A percentile compares a stretch with the other conserved stretches of the same genome.
phyloP scores from a whole-genome alignment of 257 asterid species.

The Scutellaria barbata region DNA sequence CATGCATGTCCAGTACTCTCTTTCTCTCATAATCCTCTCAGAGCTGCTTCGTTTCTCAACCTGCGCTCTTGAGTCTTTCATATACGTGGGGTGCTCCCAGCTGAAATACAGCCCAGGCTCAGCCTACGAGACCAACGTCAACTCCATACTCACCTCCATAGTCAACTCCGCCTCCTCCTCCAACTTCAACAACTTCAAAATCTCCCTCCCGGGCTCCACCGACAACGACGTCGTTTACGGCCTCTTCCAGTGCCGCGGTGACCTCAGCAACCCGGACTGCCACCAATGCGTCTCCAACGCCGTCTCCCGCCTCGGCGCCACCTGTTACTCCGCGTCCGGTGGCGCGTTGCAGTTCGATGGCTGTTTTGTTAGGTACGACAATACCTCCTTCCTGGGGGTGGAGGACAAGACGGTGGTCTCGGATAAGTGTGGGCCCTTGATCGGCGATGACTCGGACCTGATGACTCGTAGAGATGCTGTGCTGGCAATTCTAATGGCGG shows the following conservation, averaged over 20 bases:
- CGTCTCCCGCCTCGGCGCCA: conserved; percentile 57
- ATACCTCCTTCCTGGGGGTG: conserved; percentile 62
- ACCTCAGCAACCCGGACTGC: conserved; percentile 60
- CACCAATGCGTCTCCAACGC: conserved; percentile 57
- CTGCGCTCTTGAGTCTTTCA: conserved; percentile 45
- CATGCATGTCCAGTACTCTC: conserved; percentile 34
- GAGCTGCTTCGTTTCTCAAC: conserved; percentile 27
- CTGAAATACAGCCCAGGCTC: conserved; percentile 55
- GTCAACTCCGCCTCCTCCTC: conserved; percentile 66
- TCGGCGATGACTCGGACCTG: conserved; percentile 48
- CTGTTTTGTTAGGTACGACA: conserved; percentile 72
- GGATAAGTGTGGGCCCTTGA: conserved; percentile 65
- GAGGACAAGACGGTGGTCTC: conserved; percentile 63
- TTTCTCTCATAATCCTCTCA: conserved; percentile 13
- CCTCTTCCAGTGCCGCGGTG: conserved; percentile 87
- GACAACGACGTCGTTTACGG: conserved; percentile 70
- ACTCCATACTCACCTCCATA: conserved; percentile 68
- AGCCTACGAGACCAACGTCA: conserved; percentile 63
- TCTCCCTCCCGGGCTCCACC: conserved; percentile 52
- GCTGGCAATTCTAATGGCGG: conserved; percentile 51
- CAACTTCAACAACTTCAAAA: conserved; percentile 72
- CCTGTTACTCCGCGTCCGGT: conserved; percentile 65
- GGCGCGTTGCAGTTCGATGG: conserved; percentile 87
- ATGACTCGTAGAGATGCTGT: conserved; percentile 57
- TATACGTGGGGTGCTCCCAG: conserved; percentile 78